Conservation (phyloP, 305 asterid genomes). For the Solanum aculeatissimum region DNA sequence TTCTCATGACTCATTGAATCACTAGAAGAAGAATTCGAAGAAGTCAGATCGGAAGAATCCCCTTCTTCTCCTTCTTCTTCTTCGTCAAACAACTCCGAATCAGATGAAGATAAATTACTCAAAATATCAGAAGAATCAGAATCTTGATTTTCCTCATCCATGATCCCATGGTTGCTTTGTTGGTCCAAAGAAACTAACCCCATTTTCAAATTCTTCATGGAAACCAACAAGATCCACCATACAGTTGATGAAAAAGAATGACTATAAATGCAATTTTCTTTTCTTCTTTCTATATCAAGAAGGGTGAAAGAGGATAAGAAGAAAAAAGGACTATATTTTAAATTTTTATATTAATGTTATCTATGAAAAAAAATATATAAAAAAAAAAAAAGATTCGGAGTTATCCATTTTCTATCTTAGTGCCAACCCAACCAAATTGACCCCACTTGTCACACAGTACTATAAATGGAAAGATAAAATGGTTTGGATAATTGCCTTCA, state of each 20-base stretch:
- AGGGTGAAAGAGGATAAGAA: background rate
- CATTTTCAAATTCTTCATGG: slow-evolving; percentile 8
- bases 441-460: background rate
- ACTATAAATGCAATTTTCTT: background rate
- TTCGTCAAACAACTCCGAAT: slow-evolving; percentile 21
- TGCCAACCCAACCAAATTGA: background rate
- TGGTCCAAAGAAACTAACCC: slow-evolving; percentile 8
- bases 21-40: slow-evolving; percentile 9
- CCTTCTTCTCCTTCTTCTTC: slow-evolving; percentile 2
- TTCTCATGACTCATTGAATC: background rate
- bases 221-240: background rate
- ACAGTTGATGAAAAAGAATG: background rate
- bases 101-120: slow-evolving; percentile 7
- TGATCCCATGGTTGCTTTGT: slow-evolving; percentile 24
- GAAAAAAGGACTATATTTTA: background rate
- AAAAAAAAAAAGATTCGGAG: slow-evolving; percentile 4
- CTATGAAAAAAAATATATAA: background rate
- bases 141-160: slow-evolving; percentile 8
- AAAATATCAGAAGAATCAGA: slow-evolving; percentile 9
- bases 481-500: background rate
- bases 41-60: background rate
- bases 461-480: background rate
- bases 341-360: background rate
- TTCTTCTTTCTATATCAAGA: background rate
- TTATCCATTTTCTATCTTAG: slow-evolving; percentile 7